Base-by-base conservation (phyloP, 345 rosid species). In the Tarenaya hassleriana region DNA sequence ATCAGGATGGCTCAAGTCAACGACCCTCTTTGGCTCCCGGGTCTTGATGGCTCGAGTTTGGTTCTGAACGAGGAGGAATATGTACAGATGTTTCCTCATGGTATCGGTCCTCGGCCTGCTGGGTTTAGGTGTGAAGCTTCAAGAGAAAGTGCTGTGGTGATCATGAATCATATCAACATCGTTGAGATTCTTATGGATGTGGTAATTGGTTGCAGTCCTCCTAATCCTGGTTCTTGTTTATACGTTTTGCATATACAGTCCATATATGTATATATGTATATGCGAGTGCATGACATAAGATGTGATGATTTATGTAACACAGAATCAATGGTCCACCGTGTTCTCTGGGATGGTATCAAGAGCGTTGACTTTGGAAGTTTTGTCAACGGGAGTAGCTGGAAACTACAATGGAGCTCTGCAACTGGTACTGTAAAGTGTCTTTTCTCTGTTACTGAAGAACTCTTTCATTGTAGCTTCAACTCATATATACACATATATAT, bases 171-270 rank as follows among this genome's bases (percentile, higher is more conserved):
- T 72, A 74, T 79, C 40, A 88, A 61, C 68, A 88, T 92, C 11
- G 86, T 92, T 32, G 95, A 88, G 76, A 83, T 88, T 52, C 91
- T 92, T 43, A 88, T 92, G 97, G 94, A 88, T 64, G 80, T 67
- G 83, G 98, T 92, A 69, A 24, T 1, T 12, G 39, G 19, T 11
- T 13, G 3, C 15, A 39, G 13, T 41, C 11, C 15, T 8, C 8
- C 41, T 37, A 37, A 37, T 3, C 11, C 41, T 10, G 8, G 8
- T 10, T 10, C 41, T 10, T 3, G 3, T n/a, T n/a, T n/a, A 37
- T 10, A 3, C 41, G 8, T 4, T 44, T 9, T 16, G 2, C 10
- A 11, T 5, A 8, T 10, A 7, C 1, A 7, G 15, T 15, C 1
- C 5, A 52, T 7, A 1, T 17, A 41, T 44, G 12, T 9, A 13